Evolutionary conservation across 148 eudicot species (phyloP).

Genomic region (Arctostaphylos glauca): DNA sequence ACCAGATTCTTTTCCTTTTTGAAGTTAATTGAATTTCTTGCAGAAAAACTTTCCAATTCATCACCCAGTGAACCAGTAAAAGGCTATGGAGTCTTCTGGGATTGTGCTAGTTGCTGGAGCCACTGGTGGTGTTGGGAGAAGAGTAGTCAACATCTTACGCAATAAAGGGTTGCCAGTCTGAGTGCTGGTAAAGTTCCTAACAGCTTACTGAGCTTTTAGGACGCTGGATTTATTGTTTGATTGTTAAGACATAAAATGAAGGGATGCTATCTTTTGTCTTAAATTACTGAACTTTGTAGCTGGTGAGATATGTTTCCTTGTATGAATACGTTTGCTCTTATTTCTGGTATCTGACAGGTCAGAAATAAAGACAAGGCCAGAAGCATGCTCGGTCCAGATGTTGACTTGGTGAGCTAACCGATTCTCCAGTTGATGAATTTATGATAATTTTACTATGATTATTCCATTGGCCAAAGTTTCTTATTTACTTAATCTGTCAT

Average conservation of each 20-base stretch:
- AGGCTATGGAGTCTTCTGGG: constrained; percentile 74
- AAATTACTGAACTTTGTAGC: not conserved
- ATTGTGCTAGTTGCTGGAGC: constrained; percentile 84
- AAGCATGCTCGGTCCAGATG: constrained; percentile 79
- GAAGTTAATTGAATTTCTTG: constrained; percentile 71
- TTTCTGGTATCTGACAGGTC: constrained; percentile 47
- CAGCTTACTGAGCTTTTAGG: not conserved
- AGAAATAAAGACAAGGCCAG: constrained; percentile 96
- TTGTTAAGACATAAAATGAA: not conserved
- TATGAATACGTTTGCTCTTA: not conserved
- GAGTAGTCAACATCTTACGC: constrained; percentile 79
- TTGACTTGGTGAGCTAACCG: constrained; percentile 67
- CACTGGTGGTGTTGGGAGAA: constrained; percentile 98
- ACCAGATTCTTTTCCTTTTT: constrained; percentile 10
- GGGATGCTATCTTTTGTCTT: not conserved
- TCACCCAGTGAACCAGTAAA: constrained; percentile 60
- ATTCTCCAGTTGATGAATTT: not conserved
- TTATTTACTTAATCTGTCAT: not conserved
- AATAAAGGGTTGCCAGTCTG: constrained; percentile 73
- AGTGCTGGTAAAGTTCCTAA: constrained; percentile 53
- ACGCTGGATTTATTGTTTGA: not conserved
- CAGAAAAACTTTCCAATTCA: constrained; percentile 61
- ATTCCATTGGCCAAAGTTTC: not conserved
- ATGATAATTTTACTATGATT: not conserved
- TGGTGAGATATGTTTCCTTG: not conserved